phyloP scores from a whole-genome alignment of 108 stramenopile species.

The Heterococcus sp. region DNA sequence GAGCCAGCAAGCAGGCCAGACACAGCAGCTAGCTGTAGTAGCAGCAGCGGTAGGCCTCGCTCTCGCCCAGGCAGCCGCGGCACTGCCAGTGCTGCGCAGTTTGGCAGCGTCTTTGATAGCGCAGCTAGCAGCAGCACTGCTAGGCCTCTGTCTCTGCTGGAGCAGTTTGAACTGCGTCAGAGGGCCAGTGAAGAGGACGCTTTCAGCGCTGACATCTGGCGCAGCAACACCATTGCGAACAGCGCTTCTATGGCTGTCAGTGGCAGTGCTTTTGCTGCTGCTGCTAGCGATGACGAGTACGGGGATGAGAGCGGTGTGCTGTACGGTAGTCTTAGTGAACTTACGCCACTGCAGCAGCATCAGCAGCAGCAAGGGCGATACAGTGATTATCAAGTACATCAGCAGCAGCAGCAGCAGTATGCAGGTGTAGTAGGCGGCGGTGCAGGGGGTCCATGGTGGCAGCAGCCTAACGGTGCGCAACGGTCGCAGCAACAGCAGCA shows the following conservation, averaged over 20 bases:
- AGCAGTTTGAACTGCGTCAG: not conserved
- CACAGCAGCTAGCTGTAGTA: not conserved
- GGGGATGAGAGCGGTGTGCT: not conserved
- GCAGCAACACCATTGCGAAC: not conserved
- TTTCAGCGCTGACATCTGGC: not conserved
- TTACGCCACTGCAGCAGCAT: not conserved
- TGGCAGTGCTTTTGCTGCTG: not conserved
- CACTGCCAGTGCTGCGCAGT: no score
- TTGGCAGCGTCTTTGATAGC: not conserved
- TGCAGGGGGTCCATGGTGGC: no score
- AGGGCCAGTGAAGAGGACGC: not conserved
- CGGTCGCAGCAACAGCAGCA: no score
- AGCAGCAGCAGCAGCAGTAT: no score
- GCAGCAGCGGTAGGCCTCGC: no score
- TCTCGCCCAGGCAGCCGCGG: no score
- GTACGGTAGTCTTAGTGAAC: not conserved
- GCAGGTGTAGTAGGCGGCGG: no score
- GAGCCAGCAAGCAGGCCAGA: no score
- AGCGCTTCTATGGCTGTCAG: not conserved
- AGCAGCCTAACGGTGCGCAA: no score
- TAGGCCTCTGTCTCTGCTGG: not conserved
- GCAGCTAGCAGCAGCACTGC: not conserved
- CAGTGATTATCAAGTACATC: no score
- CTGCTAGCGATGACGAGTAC: no score
- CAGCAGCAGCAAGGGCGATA: no score